These are phyloP conservation scores for Apiospora phragmitis DNA, from an alignment of 2,329 filamentous ascomycete genomes.

Conservation along the genomic window DNA sequence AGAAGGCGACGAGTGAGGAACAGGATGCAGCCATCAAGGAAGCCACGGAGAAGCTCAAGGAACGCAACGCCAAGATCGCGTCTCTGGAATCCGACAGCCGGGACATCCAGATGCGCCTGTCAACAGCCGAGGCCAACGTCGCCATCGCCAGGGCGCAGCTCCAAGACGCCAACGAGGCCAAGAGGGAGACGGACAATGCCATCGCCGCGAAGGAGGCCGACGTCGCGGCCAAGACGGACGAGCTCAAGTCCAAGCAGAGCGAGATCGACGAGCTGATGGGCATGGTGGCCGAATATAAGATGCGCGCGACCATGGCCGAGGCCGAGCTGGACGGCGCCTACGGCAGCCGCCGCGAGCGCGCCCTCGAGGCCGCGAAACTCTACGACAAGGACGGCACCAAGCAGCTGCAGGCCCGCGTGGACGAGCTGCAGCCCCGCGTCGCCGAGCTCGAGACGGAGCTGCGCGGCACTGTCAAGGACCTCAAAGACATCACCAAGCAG, in stretches of 20 bases:
- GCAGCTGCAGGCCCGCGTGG: constrained; percentile 41
- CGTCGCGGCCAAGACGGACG: constrained; percentile 34
- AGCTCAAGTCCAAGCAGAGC: constrained; percentile 41
- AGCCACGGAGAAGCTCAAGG: constrained; percentile 40
- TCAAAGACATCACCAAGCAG: constrained; percentile 33
- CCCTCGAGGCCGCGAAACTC: constrained; percentile 56
- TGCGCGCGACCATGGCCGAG: constrained; percentile 60
- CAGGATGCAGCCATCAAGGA: constrained; percentile 37
- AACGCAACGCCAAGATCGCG: constrained; percentile 44
- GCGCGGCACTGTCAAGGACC: constrained; percentile 42
- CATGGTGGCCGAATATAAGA: constrained; percentile 61
- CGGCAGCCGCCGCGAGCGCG: constrained; percentile 58
- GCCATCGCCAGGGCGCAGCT: constrained; percentile 39
- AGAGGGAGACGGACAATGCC: constrained; percentile 28
- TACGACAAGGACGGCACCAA: constrained; percentile 45
- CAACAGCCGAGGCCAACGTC: constrained; percentile 38
- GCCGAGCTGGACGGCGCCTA: constrained; percentile 64
- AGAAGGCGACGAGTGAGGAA: constrained; percentile 33
- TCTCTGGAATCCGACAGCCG: constrained; percentile 43
- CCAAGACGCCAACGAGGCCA: constrained; percentile 32
- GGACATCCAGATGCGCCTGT: constrained; percentile 39
- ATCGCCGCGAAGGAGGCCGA: constrained; percentile 29
- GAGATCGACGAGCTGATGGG: constrained; percentile 41
- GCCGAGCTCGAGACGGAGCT: constrained; percentile 67
- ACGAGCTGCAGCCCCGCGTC: constrained; percentile 54